These are phyloP conservation scores for Leishmania gerbilli DNA, from an alignment of 208 protist species.

Conservation along the genomic window DNA sequence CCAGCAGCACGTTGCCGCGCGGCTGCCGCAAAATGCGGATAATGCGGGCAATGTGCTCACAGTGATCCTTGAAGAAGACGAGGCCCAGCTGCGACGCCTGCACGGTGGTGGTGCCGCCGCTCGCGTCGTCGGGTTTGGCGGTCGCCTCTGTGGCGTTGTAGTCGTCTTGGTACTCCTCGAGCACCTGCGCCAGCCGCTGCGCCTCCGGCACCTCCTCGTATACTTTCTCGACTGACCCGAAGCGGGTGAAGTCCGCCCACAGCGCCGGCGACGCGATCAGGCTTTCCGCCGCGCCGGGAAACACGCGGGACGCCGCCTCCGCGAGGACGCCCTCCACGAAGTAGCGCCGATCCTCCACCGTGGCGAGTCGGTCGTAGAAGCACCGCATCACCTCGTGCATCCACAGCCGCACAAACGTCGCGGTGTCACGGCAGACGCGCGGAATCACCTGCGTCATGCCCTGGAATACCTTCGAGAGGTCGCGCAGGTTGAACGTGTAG, in stretches of 20 bases:
- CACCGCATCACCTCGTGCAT: conserved; percentile 96
- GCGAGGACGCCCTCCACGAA: conserved; percentile 94
- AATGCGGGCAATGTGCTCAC: conserved; percentile 96
- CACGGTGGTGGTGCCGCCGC: conserved; percentile 18
- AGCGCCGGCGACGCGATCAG: conserved; percentile 57
- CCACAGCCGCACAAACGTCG: conserved; percentile 91
- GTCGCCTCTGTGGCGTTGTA: conserved; percentile 81
- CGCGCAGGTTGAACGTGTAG: conserved; percentile 99
- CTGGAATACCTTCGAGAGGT: conserved; percentile 97
- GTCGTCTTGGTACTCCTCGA: conserved; percentile 94
- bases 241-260: conserved; percentile 95
- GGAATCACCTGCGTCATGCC: conserved; percentile 93
- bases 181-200: conserved; percentile 62
- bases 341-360: conserved; percentile 87
- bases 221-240: conserved; percentile 81
- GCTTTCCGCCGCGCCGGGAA: conserved; percentile 45
- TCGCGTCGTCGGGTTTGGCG: conserved; percentile 23
- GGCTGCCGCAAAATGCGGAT: conserved; percentile 96
- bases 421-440: conserved; percentile 68
- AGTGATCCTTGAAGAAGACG: conserved; percentile 95
- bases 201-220: conserved; percentile 92
- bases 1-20: conserved; percentile 96
- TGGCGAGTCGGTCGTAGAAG: conserved; percentile 98
- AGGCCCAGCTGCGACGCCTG: conserved; percentile 72
- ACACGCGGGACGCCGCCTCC: conserved; percentile 71